Evolutionary conservation across 768 basidiomycete species (phyloP).

Genomic region (Plicaturopsis crispa): DNA sequence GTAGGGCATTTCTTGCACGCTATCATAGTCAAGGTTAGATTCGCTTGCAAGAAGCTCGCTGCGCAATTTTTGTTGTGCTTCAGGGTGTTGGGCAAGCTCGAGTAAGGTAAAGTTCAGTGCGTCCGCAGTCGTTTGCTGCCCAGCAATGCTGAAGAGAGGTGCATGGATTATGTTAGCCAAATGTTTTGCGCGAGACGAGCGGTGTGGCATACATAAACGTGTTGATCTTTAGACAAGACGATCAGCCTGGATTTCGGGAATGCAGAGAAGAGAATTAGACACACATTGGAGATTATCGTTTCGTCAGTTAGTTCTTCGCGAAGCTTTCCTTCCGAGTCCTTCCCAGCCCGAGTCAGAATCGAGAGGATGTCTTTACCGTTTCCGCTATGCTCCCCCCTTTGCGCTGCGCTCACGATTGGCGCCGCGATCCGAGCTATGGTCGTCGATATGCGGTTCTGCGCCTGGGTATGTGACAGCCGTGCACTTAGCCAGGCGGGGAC

Average conservation of each 20-base stretch:
- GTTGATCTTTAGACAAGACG: no score
- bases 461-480: conserved; percentile 14
- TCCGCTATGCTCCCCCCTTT: conserved; percentile 8
- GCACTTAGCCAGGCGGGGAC: conserved; percentile 20
- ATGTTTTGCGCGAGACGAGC: background rate
- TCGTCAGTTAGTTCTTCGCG: no score
- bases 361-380: conserved; percentile 18
- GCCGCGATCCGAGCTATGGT: no score
- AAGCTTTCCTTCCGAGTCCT: no score
- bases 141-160: conserved; percentile 16
- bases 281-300: no score
- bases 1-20: conserved; percentile 19
- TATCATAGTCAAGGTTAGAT: conserved; percentile 16
- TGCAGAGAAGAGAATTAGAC: no score
- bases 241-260: no score
- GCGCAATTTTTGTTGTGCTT: conserved; percentile 22
- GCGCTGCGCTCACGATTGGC: no score
- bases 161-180: no score
- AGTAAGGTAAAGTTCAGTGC: conserved; percentile 21
- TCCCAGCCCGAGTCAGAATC: no score
- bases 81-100: conserved; percentile 22
- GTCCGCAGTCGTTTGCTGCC: conserved; percentile 25
- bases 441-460: conserved; percentile 16
- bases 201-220: conserved; percentile 22
- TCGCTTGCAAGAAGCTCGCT: conserved; percentile 24